Evolutionary conservation across 2,329 filamentous ascomycete species (phyloP), one percentile per base, ranked within the genome.

Genomic region (Rhynchosporium graminicola): DNA sequence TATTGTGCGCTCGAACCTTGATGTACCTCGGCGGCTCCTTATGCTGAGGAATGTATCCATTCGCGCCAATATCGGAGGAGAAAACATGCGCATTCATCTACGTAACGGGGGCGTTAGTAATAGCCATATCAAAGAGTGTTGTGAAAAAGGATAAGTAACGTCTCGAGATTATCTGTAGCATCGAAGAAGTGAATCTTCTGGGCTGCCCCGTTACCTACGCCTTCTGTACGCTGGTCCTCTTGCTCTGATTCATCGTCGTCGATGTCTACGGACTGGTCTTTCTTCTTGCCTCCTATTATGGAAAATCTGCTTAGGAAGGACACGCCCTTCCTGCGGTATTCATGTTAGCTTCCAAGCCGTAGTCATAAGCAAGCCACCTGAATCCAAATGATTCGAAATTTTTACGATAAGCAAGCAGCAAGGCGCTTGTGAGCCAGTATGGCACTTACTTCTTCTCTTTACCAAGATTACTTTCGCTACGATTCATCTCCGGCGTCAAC

Each of bases 11-110:
- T 67, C 88, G 87, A 63, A 97, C 89, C 67, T 92, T 91, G 71
- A 98, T 95, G 73, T 98, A 98, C 31, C 91, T 87, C 2, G 93
- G 92, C 3, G 94, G 93, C 60, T 93, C 91, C 67, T 95, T 95
- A 72, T 96, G 88, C 65, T 88, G 86, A 7, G 95, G 94, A 61
- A 92, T 91, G 75, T 89, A 98, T 63, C 92, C 89, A 59, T 82
- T 76, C 60, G 61, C 82, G 58, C 85, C 89, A 71, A 91, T 83
- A 57, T 89, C 84, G 63, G 91, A 88, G 43, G 89, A 89, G 75
- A 96, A 94, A 63, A 93, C 87, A 69, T 89, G 85, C 40, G 92
- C 90, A 76, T 96, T 88, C 79, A 88, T 90, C 33, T 36, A 36
- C 5, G 33, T 1, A 20, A 5, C 33, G 9, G 9, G 9, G 33